Base-by-base conservation (phyloP, 2,329 filamentous ascomycete genomes). In the Fusarium sacchari region DNA sequence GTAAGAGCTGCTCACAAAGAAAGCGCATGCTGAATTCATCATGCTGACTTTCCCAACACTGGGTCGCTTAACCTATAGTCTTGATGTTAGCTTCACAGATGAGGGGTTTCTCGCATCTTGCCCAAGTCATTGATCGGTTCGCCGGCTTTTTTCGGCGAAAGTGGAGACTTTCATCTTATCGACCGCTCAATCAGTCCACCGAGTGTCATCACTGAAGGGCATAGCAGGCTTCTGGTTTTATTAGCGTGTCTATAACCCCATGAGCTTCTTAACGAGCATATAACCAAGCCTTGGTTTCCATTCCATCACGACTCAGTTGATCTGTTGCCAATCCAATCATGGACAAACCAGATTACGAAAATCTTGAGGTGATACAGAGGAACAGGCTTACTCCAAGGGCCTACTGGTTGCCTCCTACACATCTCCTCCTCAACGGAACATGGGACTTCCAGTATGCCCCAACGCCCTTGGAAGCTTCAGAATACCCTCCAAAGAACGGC, bases 361-460 rank as follows among this genome's bases (percentile, higher is more conserved):
- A 60, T 20, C 28, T 67, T 3, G 64, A 67, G 22, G 62, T 67
- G 7, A 67, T 67, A 14, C 52, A 67, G 18, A 42, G 44, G n/a
- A 67, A 67, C 5, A 64, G 64, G 5, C 62, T 67, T 6, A 9
- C 62, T 3, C 15, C 64, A 5, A 44, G 64, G 14, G 64, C 64
- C 6, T 67, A 67, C 52, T 67, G 64, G 64, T 15, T 67, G 30
- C 64, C 64, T 13, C 39, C 62, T n/a, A 28, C 52, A 9, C 62
- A 67, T 10, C 39, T 67, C 10, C 11, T 67, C 13, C 63, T 67
- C 28, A 67, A 67, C 12, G 65, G 65, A 18, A 37, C 22, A 22
- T 67, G 65, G 65, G 65, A 67, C 15, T 67, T 67, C 17, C 65
- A 67, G 42, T 67, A 53, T 6, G 63, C 65, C 6, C 28, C 46